phyloP scores from a whole-genome alignment of 306 rosid genomes.

The Castanea mollissima region DNA sequence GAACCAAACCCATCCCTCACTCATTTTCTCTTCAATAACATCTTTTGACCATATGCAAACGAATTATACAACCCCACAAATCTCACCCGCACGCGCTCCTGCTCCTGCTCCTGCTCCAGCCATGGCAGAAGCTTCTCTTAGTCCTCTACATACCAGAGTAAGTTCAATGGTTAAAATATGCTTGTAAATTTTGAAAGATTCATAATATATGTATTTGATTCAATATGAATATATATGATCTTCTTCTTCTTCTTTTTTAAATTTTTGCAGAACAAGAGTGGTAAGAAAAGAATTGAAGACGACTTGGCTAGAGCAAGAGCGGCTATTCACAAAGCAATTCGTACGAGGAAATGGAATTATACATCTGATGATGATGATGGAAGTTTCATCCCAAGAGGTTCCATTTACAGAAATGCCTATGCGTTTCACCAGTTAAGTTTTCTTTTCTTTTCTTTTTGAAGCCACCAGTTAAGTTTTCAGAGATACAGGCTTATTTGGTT shows the following conservation, averaged over 20 bases:
- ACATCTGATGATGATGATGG: constrained; percentile 33
- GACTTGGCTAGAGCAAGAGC: constrained; percentile 52
- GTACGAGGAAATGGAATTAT: constrained; percentile 35
- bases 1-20: background rate
- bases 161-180: no score
- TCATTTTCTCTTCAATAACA: background rate
- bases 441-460: no score
- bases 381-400: constrained; percentile 55
- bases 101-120: no score
- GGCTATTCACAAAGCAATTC: constrained; percentile 39
- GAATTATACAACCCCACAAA: background rate
- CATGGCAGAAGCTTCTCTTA: no score
- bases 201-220: no score
- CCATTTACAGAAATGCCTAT: constrained; percentile 51
- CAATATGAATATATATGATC: no score
- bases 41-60: background rate
- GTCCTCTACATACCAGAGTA: no score
- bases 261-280: constrained; percentile 6
- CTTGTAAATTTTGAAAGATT: no score
- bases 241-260: background rate
- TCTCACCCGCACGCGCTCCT: no score
- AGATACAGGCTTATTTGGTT: no score
- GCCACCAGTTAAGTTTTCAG: constrained; percentile 51
- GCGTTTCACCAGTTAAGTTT: constrained; percentile 68
- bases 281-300: constrained; percentile 39